Evolutionary conservation across 169 alveolate species (phyloP), one percentile per base, ranked within the genome.

Genomic region (Eimeria brunetti): DNA sequence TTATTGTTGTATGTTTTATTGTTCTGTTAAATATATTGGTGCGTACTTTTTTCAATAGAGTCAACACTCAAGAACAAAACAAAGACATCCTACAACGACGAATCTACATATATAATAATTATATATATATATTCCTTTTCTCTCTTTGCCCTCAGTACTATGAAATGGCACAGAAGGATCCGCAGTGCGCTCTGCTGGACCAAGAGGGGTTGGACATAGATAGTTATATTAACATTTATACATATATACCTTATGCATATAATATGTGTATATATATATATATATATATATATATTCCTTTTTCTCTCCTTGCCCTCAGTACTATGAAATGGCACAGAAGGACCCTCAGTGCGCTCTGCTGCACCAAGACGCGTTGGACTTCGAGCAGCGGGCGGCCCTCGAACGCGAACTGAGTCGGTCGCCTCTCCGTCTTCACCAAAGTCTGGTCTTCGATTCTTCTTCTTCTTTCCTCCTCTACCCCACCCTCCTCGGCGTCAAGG

Each of bases 361-460:
- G 56, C 99, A 98, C 69, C 88, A 98, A 58, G 99, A 99, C 85
- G 96, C 97, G 60, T 88, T 97, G 62, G 99, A 99, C 80, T 99
- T 98, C 92, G 98, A 99, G 75, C 98, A 98, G 86, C 97, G 99
- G 44, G 96, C 98, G 58, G 98, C 98, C 53, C 97, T 97, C 11
- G 99, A 99, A 91, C 98, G 96, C 91, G 96, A 99, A 86, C 94
- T 99, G 44, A 97, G 97, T 75, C 98, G 97, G 94, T 88, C 97
- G 41, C 97, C 96, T 73, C 89, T 64, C 76, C 96, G 76, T 97
- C 96, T 60, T 83, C 95, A 83, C 92, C 98, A 94, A 96, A 97
- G 97, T 69, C 96, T 98, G 36, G 93, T 96, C 83, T 99, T 99
- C 95, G 99, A 99, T 96, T 99, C 99, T 91, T 98, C 99, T 76